Base-by-base conservation (phyloP, 1,284 basidiomycete species). In the Sutorius eximius region DNA sequence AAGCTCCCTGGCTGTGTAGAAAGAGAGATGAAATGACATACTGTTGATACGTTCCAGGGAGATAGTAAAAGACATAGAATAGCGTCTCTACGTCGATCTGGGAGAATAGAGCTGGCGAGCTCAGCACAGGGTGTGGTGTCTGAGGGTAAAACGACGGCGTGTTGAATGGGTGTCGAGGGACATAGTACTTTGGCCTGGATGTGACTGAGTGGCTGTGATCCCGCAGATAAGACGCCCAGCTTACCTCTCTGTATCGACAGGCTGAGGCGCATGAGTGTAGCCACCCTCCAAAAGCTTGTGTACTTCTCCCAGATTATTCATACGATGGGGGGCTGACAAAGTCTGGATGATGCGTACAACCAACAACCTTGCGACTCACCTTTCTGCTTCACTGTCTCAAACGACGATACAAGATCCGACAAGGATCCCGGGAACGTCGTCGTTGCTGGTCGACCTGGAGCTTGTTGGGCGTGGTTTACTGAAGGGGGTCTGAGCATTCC, bases 21-120 rank as follows among this genome's bases (percentile, higher is more conserved):
- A 33, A 34, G 47, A 32, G 44, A 34, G 43, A n/a, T n/a, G 44
- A 40, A 48, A 22, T 18, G 10, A 72, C 89, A 61, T 69, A 94
- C 91, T 98, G 95, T 73, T 96, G 94, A 77, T 98, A 98, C 64
- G 95, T 96, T 55, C 95, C 93, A 22, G 95, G 93, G 59, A 93
- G 86, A 77, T 94, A 99, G 78, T 99, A 99, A 76, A 99, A 99
- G 70, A 99, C 92, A 77, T 95, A 99, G 77, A 99, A 99, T 20
- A 99, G 78, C 36, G 95, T 98, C 76, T 99, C 97, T 41, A 98
- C 89, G 63, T 99, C 97, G 59, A 99, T 82, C 71, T 96, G 93
- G 52, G 89, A 81, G 73, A 97, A 98, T 51, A 98, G 82, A 29
- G 83, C 86, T 49, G 94, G 85, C 55, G 94, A 91, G 69, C 86